phyloP scores from a whole-genome alignment of 768 basidiomycete genomes.

The Tulasnella sp. region DNA sequence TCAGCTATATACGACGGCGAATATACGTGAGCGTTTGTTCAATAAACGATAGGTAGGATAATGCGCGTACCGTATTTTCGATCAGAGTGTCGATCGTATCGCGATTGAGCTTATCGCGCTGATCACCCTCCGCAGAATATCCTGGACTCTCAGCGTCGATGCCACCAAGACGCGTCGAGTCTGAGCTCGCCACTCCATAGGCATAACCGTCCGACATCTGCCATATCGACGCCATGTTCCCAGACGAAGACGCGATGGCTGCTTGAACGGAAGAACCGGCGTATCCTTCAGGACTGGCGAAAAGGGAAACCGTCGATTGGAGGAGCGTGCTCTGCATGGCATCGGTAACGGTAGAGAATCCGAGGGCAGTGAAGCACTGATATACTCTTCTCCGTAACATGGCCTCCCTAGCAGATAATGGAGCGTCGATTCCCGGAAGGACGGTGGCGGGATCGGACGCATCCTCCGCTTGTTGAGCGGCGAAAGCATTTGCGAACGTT shows the following conservation, averaged over 20 bases:
- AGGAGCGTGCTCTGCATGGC: slow-evolving; percentile 71
- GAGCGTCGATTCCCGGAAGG: slow-evolving; percentile 20
- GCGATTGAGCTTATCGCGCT: slow-evolving; percentile 34
- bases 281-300: slow-evolving; percentile 81
- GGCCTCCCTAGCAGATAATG: slow-evolving; percentile 70
- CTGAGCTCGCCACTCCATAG: slow-evolving; percentile 73
- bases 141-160: background rate
- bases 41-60: background rate
- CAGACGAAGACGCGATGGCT: slow-evolving; percentile 77
- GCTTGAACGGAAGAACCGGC: slow-evolving; percentile 79
- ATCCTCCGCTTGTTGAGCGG: slow-evolving; percentile 60
- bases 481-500: slow-evolving; percentile 78
- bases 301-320: slow-evolving; percentile 68
- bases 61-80: slow-evolving; percentile 54
- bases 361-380: slow-evolving; percentile 80
- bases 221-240: slow-evolving; percentile 80
- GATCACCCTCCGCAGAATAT: background rate
- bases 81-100: slow-evolving; percentile 75
- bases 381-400: slow-evolving; percentile 75
- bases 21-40: background rate
- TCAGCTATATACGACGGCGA: slow-evolving; percentile 37
- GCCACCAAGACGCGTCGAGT: slow-evolving; percentile 21
- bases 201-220: slow-evolving; percentile 79
- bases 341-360: slow-evolving; percentile 68
- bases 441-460: slow-evolving; percentile 32